phyloP scores from a whole-genome alignment of 202 grass and related monocot genomes.

The Schoenoplectus triqueter region DNA sequence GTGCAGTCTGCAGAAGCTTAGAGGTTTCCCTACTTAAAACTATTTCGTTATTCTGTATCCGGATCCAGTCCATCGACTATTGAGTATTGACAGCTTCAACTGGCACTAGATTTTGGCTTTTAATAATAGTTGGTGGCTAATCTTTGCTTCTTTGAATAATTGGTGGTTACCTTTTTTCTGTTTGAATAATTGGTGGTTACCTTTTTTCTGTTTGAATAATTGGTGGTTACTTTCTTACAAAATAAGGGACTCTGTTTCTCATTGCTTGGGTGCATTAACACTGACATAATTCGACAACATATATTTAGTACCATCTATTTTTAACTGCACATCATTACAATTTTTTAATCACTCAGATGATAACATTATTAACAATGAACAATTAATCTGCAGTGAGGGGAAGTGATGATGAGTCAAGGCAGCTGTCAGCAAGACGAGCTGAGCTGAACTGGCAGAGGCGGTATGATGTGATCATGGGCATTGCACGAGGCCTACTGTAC shows the following conservation, averaged over 20 bases:
- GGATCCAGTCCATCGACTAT: not conserved
- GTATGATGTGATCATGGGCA: conserved; percentile 71
- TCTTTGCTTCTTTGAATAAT: not conserved
- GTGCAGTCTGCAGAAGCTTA: not conserved
- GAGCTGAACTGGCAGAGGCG: conserved; percentile 74
- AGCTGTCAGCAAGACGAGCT: conserved; percentile 9
- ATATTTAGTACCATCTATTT: conserved; percentile 6
- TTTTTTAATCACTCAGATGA: not conserved
- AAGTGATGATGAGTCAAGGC: conserved; percentile 21
- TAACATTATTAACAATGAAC: conserved; percentile 10
- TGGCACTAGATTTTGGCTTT: not conserved
- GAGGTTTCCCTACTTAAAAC: not conserved
- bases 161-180: not conserved
- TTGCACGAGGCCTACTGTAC: conserved; percentile 90
- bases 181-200: conserved; percentile 18
- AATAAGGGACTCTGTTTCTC: not conserved
- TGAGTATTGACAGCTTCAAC: not conserved
- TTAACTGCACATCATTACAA: not conserved
- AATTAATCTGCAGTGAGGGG: conserved; percentile 20
- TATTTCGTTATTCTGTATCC: not conserved
- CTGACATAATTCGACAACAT: conserved; percentile 7
- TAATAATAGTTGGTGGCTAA: not conserved
- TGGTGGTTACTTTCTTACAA: not conserved
- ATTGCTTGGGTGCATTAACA: conserved; percentile 16
- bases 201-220: no score